Conservation (phyloP, 2,329 filamentous ascomycete species). For the Chrysoporthe puriensis region DNA sequence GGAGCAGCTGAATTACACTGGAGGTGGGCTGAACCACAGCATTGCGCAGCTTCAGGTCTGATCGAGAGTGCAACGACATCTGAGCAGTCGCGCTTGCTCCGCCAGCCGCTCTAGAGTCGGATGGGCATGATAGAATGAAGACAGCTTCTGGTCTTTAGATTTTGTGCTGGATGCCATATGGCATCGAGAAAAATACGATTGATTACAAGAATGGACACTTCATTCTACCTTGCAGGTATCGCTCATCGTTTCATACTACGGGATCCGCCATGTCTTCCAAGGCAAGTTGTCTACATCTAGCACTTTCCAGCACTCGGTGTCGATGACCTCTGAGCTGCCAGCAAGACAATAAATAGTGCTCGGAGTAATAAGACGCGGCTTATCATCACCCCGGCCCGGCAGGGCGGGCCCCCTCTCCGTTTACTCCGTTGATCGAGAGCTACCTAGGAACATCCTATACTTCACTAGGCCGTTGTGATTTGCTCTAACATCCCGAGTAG, state of each 20-base stretch:
- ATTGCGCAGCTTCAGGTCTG: no score
- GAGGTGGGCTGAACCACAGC: neutral
- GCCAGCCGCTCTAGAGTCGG: neutral
- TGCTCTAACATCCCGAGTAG: neutral
- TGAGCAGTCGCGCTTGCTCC: neutral
- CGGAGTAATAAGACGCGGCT: conserved; percentile 6
- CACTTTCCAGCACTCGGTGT: neutral
- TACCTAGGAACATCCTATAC: neutral
- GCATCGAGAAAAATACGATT: neutral
- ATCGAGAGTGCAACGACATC: neutral
- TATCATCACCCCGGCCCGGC: neutral
- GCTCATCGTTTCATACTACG: neutral
- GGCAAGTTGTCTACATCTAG: neutral
- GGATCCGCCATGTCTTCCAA: neutral
- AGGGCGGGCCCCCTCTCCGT: no score
- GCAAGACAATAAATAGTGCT: neutral
- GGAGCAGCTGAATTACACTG: neutral
- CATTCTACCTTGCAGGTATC: neutral
- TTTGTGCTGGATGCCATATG: neutral
- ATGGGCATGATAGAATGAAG: neutral
- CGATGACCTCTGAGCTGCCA: neutral
- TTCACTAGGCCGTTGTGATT: neutral
- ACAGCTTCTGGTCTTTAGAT: neutral
- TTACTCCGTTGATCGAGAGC: no score
- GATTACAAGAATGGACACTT: neutral